Evolutionary conservation across 1,139 yeast species (phyloP), one percentile per base, ranked within the genome.

Genomic region (Lodderomyces jiufengensis): DNA sequence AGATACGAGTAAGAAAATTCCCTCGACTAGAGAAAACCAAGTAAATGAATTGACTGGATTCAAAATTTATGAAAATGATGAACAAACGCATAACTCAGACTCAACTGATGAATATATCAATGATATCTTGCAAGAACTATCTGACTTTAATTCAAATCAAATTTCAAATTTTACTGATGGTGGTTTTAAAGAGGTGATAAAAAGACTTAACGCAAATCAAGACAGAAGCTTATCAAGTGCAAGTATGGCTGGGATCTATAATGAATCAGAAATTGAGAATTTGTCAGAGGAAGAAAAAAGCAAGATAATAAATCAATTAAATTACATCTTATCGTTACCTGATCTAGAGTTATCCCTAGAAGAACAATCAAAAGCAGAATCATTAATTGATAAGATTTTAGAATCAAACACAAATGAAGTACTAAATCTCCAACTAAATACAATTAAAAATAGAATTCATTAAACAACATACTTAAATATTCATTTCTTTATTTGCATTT

Each of bases 111-210:
- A 45, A 29, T 54, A 56, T 35, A 49, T 68, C 9, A 61, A 59
- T 16, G 40, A 47, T 5, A 50, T 57, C 0, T 50, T 69, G 25
- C 43, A 40, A 3, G 67, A 62, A 0, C 46, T 68, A 14, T 47
- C 54, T 7, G 37, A 34, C 0, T 67, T 65, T 38, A 46, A 66
- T 9, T 47, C 48, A 5, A 45, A 34, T 1, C 58, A 57, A 9
- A 54, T 55, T 0, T 42, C 44, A 2, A 45, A 45, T 18, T 68
- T 61, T 40, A 54, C 52, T 18, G 7, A 9, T 12, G 52, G 54
- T 15, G 51, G 52, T n/a, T 69, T 69, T 41, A 51, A 49, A 6
- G 38, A 47, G 5, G 66, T 64, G 3, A 43, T 66, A 4, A 43
- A 45, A 9, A 44, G 40, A 13, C 31, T 65, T 15, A 51, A 49